Conservation (phyloP, 257 asterid genomes). For the Solanum clarkiae region DNA sequence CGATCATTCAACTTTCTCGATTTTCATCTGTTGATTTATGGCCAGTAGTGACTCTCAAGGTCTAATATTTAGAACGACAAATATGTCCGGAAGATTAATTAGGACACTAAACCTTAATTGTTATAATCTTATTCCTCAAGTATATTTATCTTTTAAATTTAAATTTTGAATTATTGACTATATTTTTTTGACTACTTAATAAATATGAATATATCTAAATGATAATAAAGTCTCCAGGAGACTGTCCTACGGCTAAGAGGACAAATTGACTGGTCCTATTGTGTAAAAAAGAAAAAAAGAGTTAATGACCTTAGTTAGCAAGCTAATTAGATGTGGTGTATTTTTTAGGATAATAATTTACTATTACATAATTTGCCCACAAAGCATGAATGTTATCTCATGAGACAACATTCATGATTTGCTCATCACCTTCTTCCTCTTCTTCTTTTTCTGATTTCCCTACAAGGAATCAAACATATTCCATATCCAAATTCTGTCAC, state of each 20-base stretch:
- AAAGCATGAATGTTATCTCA: constrained; percentile 9
- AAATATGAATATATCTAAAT: too few species aligned
- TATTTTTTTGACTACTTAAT: too few species aligned
- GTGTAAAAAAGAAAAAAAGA: background rate
- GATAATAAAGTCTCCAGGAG: too few species aligned
- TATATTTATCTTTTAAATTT: too few species aligned
- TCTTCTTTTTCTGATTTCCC: background rate
- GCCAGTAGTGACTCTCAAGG: too few species aligned
- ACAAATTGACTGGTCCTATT: background rate
- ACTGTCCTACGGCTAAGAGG: too few species aligned
- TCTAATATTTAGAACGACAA: too few species aligned
- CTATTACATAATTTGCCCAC: background rate
- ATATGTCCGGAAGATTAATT: background rate
- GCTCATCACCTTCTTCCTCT: background rate
- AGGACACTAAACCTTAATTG: background rate
- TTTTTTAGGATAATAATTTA: background rate
- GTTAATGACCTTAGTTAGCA: background rate
- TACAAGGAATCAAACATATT: background rate
- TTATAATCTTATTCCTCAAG: too few species aligned
- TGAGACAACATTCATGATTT: constrained; percentile 9
- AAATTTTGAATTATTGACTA: too few species aligned
- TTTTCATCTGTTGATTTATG: too few species aligned
- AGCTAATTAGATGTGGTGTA: background rate
- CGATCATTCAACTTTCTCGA: too few species aligned
- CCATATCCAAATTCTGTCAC: background rate